Percentiles rank a stretch among this genome's conserved stretches.
Conservation (phyloP, 139 green algal genomes). For the Picochlorum sp. region DNA sequence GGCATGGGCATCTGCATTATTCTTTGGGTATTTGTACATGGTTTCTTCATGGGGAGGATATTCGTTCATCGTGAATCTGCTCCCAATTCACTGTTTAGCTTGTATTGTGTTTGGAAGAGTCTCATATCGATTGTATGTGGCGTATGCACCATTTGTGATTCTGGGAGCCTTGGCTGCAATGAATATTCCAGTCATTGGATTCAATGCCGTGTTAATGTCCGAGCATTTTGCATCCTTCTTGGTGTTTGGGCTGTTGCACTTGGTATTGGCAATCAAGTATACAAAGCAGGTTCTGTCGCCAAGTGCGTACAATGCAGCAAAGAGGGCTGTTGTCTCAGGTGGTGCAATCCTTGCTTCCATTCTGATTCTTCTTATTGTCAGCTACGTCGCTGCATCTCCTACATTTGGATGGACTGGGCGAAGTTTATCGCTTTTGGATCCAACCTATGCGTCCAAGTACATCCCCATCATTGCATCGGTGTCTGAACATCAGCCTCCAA, state of each 20-base stretch:
- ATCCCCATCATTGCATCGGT: conserved; percentile 96
- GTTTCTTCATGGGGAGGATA: conserved; percentile 90
- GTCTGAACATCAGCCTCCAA: conserved; percentile 84
- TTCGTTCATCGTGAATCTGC: conserved; percentile 97
- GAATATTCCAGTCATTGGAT: conserved; percentile 88
- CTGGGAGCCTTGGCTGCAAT: conserved; percentile 67
- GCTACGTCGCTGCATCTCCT: conserved; percentile 71
- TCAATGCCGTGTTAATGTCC: conserved; percentile 91
- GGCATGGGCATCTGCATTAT: conserved; percentile 56
- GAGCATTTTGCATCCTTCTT: conserved; percentile 95
- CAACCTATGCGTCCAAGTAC: conserved; percentile 92
- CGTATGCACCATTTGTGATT: conserved; percentile 72
- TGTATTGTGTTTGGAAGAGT: conserved; percentile 62
- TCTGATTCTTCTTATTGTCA: conserved; percentile 50
- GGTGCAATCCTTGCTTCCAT: conserved; percentile 24
- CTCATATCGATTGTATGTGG: conserved; percentile 63
- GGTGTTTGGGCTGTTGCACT: conserved; percentile 71
- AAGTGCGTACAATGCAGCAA: conserved; percentile 45
- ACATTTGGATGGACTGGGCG: conserved; percentile 92
- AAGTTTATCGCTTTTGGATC: conserved; percentile 83
- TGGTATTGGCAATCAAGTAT: conserved; percentile 55
- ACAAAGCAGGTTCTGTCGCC: conserved; percentile 42
- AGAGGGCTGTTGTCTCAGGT: conserved; percentile 41
- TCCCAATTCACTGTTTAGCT: conserved; percentile 88
- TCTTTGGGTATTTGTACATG: conserved; percentile 82